A percentile compares a stretch with the other conserved stretches of the same genome.
Evolutionary conservation across 164 flowering plant genomes (phyloP).

Genomic region (Protea cynaroides): DNA sequence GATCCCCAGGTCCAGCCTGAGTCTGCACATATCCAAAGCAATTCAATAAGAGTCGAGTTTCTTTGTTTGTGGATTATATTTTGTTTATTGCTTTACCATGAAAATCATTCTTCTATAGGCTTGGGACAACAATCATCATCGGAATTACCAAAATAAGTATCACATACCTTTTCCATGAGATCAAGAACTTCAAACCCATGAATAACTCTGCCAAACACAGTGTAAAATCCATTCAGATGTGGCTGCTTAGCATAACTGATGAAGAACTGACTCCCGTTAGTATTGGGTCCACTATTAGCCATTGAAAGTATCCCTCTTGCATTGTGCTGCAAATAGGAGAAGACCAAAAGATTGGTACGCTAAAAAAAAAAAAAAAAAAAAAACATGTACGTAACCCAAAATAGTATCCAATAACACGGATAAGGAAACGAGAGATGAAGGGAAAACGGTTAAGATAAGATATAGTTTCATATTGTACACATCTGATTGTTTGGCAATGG

Average conservation of each 20-base stretch:
- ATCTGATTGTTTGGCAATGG: background rate
- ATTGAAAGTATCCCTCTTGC: slow-evolving; percentile 88
- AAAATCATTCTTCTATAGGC: background rate
- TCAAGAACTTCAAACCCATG: slow-evolving; percentile 98
- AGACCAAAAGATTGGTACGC: background rate
- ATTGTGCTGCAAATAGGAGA: slow-evolving; percentile 47
- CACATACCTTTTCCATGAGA: slow-evolving; percentile 83
- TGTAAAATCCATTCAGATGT: slow-evolving; percentile 91
- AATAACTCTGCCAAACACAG: slow-evolving; percentile 91
- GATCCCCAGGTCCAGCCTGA: slow-evolving; percentile 46
- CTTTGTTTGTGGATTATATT: too few species aligned
- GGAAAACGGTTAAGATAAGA: background rate
- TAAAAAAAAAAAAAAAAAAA: too few species aligned
- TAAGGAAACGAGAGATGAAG: background rate
- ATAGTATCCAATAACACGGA: background rate
- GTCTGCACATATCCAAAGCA: slow-evolving; percentile 34
- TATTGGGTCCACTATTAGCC: slow-evolving; percentile 99
- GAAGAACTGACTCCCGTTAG: slow-evolving; percentile 95
- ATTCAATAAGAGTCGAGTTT: background rate
- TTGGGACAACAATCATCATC: background rate
- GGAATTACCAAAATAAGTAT: background rate
- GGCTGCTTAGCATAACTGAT: slow-evolving; percentile 83
- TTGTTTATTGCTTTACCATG: background rate
- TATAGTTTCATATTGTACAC: background rate
- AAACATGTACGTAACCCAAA: background rate